phyloP scores from a whole-genome alignment of 176 grass and related monocot genomes.

The Carex littledalei region DNA sequence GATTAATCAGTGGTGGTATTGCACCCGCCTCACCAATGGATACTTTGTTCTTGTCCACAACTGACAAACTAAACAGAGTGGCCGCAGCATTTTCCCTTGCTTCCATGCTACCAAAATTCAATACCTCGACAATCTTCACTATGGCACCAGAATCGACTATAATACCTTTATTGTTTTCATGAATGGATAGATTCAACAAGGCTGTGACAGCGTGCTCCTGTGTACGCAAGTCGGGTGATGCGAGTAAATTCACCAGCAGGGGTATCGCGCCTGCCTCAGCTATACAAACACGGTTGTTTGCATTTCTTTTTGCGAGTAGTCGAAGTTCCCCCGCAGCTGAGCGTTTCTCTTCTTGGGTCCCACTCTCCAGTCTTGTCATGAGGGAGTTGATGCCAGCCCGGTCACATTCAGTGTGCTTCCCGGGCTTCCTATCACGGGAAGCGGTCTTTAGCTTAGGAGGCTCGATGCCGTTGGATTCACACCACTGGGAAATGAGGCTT shows the following conservation, averaged over 20 bases:
- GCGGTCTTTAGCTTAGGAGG: constrained; percentile 51
- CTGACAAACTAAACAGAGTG: constrained; percentile 81
- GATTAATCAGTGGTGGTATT: constrained; percentile 77
- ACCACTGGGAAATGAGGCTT: constrained; percentile 92
- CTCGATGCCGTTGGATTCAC: constrained; percentile 86
- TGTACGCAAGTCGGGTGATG: constrained; percentile 62
- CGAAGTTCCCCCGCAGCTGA: constrained; percentile 92
- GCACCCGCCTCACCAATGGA: constrained; percentile 67
- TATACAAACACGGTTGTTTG: constrained; percentile 82
- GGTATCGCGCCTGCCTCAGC: constrained; percentile 85
- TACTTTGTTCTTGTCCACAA: constrained; percentile 83
- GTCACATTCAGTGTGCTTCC: constrained; percentile 52
- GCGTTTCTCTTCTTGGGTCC: constrained; percentile 62
- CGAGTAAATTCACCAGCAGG: constrained; percentile 68
- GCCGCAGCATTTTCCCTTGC: constrained; percentile 95
- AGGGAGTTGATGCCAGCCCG: constrained; percentile 51
- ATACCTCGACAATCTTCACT: constrained; percentile 78
- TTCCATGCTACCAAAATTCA: constrained; percentile 86
- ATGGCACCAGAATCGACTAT: constrained; percentile 77
- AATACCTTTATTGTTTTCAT: constrained; percentile 74
- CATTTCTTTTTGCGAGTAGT: constrained; percentile 90
- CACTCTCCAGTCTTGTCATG: constrained; percentile 52
- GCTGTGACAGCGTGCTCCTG: constrained; percentile 95
- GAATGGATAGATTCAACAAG: constrained; percentile 90
- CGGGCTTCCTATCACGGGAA: constrained; percentile 41